Conservation (phyloP, 257 asterid species). For the Nicotiana benthamiana region DNA sequence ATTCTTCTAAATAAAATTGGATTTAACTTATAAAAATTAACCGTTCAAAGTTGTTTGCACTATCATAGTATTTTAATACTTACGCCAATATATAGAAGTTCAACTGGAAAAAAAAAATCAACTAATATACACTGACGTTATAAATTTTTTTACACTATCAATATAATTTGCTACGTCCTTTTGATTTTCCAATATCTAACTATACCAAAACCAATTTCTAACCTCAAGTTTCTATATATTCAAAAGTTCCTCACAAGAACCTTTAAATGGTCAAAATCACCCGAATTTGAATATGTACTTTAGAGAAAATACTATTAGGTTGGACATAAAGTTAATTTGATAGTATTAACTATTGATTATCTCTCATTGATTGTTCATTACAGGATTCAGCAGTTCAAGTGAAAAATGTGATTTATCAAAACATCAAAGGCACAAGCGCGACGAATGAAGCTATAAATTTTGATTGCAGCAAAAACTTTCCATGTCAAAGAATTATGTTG, state of each 20-base stretch:
- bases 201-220: not conserved
- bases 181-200: not conserved
- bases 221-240: no score
- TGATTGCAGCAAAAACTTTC: conserved; percentile 46
- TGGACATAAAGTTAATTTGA: not conserved
- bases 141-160: not conserved
- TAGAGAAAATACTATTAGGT: not conserved
- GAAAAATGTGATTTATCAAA: conserved; percentile 43
- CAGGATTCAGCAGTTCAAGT: conserved; percentile 51
- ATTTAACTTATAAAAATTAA: not conserved
- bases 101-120: not conserved
- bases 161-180: not conserved
- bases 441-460: conserved; percentile 45
- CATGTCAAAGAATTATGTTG: conserved; percentile 40
- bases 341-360: not conserved
- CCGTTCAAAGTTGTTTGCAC: not conserved
- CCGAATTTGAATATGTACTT: not conserved
- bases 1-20: no score
- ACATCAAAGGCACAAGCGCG: conserved; percentile 53
- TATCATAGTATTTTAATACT: not conserved
- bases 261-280: not conserved
- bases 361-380: no score
- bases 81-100: not conserved
- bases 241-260: no score
- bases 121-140: not conserved